phyloP scores from a whole-genome alignment of 2,329 filamentous ascomycete genomes.

The Aspergillus ochraceoroseus region DNA sequence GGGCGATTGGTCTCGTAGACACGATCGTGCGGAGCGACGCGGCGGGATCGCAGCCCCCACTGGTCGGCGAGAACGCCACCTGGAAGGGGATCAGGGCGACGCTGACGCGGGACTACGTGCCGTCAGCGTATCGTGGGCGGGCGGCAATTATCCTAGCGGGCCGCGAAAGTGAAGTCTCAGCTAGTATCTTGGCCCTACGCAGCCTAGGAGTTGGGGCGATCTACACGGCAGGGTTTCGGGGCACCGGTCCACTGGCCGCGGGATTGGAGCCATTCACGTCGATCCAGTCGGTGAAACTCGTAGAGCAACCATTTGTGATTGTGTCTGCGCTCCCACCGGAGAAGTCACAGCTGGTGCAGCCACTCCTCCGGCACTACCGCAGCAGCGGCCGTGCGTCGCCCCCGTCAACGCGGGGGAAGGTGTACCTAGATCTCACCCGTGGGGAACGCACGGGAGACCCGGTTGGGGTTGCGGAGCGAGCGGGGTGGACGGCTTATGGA shows the following conservation, averaged over 20 bases:
- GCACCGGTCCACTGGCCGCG: conserved; percentile 53
- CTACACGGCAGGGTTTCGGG: conserved; percentile 77
- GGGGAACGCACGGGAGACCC: conserved; percentile 64
- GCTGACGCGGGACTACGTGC: conserved; percentile 73
- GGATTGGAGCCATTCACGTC: conserved; percentile 62
- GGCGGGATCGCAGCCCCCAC: conserved; percentile 40
- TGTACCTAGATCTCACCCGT: conserved; percentile 75
- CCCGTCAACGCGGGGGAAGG: conserved; percentile 51
- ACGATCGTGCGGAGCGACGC: conserved; percentile 78
- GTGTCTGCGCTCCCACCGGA: conserved; percentile 73
- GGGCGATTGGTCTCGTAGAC: conserved; percentile 74
- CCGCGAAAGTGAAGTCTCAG: conserved; percentile 68
- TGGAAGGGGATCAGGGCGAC: conserved; percentile 84
- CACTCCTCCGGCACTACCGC: conserved; percentile 68
- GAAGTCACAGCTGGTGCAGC: conserved; percentile 72
- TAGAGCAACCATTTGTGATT: conserved; percentile 75
- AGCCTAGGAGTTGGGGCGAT: conserved; percentile 72
- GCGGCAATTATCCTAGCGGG: conserved; percentile 71
- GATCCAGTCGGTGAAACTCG: conserved; percentile 73
- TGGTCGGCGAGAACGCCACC: conserved; percentile 74
- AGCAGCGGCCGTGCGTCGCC: conserved; percentile 39
- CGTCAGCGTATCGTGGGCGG: conserved; percentile 71
- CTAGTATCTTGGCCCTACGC: conserved; percentile 71
- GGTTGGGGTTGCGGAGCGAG: conserved; percentile 63
- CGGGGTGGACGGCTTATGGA: conserved; percentile 74